A percentile compares a stretch with the other conserved stretches of the same genome.
These are phyloP conservation scores for Pythium dissimile DNA, from an alignment of 352 stramenopile genomes.

Conservation along the genomic window DNA sequence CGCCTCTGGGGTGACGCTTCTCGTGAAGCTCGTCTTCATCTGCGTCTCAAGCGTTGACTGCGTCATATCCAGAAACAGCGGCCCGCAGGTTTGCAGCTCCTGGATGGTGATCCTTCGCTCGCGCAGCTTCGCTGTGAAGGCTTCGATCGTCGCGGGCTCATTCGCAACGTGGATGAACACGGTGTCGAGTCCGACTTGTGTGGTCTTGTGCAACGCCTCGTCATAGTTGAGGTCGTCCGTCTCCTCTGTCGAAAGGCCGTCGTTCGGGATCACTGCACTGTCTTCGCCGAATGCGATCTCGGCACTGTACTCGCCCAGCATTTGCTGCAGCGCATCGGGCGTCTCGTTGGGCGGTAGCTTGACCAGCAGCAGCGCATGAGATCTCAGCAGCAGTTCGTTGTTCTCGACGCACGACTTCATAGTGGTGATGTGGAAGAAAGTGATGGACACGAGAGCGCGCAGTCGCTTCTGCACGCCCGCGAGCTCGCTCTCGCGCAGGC, in stretches of 20 bases:
- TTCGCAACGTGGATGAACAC: slow-evolving; percentile 54
- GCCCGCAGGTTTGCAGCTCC: slow-evolving; percentile 54
- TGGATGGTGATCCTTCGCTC: slow-evolving; percentile 36
- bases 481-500: slow-evolving; percentile 50
- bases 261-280: slow-evolving; percentile 27
- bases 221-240: slow-evolving; percentile 25
- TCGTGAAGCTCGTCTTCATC: slow-evolving; percentile 46
- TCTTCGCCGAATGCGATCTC: slow-evolving; percentile 35
- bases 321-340: slow-evolving; percentile 5
- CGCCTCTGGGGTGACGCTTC: slow-evolving; percentile 47
- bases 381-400: slow-evolving; percentile 60
- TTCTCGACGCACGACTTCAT: slow-evolving; percentile 58
- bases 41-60: slow-evolving; percentile 64
- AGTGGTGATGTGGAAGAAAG: slow-evolving; percentile 79
- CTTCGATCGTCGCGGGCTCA: slow-evolving; percentile 38
- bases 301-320: slow-evolving; percentile 39
- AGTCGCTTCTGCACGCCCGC: slow-evolving; percentile 52
- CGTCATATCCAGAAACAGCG: slow-evolving; percentile 60
- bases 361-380: slow-evolving; percentile 46
- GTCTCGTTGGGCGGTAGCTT: slow-evolving; percentile 9
- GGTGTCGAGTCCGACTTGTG: not conserved
- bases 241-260: slow-evolving; percentile 18
- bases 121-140: slow-evolving; percentile 37
- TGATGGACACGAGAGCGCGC: slow-evolving; percentile 58
- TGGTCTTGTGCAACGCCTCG: slow-evolving; percentile 2